phyloP scores from a whole-genome alignment of 257 asterid genomes.

The Salvia splendens region DNA sequence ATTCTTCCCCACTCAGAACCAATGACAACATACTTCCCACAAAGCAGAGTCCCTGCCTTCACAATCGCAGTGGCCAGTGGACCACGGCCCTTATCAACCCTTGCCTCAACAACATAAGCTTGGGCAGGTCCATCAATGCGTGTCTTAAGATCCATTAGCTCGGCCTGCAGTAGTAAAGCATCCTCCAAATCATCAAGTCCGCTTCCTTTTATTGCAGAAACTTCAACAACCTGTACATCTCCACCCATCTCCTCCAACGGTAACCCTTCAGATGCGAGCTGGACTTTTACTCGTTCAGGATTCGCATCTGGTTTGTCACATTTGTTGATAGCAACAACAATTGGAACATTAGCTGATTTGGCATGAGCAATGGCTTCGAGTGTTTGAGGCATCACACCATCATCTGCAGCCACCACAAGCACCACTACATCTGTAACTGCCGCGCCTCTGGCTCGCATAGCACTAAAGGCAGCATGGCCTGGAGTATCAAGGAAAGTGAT shows the following conservation, averaged over 20 bases:
- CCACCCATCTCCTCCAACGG: conserved; percentile 93
- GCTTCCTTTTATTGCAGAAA: conserved; percentile 68
- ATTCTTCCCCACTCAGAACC: conserved; percentile 97
- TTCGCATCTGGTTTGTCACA: conserved; percentile 85
- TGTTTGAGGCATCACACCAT: conserved; percentile 98
- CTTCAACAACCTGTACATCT: conserved; percentile 94
- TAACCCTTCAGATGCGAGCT: conserved; percentile 86
- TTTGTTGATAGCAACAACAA: conserved; percentile 89
- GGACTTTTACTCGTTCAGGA: conserved; percentile 80
- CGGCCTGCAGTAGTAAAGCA: conserved; percentile 92
- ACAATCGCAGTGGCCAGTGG: conserved; percentile 95
- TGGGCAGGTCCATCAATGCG: conserved; percentile 90
- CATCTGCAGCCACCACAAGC: conserved; percentile 98
- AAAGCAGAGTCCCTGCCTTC: conserved; percentile 78
- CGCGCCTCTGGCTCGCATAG: conserved; percentile 98
- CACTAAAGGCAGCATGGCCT: conserved; percentile 98
- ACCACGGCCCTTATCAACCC: conserved; percentile 93
- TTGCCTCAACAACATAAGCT: conserved; percentile 97
- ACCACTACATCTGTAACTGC: conserved; percentile 94
- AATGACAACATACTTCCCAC: conserved; percentile 81
- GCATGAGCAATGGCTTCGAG: conserved; percentile 97
- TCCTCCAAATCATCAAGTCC: conserved; percentile 90
- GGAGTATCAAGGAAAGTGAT: conserved; percentile 98
- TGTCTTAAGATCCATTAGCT: conserved; percentile 86
- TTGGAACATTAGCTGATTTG: conserved; percentile 72